Evolutionary conservation across 106 monocot genomes (phyloP), one percentile per base, ranked within the genome.

Genomic region (Dioscorea dumetorum): DNA sequence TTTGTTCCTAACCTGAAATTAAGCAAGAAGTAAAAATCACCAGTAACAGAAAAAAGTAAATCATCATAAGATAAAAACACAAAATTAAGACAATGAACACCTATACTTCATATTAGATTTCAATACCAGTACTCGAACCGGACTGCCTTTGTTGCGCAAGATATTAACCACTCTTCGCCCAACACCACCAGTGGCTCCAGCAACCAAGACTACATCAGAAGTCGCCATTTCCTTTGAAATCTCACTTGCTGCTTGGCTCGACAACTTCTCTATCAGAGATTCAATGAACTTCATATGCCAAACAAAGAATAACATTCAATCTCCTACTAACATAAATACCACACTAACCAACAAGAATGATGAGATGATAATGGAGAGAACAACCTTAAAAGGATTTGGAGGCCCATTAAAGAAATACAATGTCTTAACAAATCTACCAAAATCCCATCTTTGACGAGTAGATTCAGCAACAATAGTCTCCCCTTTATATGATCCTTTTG

Each of bases 111-210:
- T n/a, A 49, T 49, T 35, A 54, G 33, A 41, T 50, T 34, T 62
- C 2, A 11, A 33, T 92, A 99, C 92, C 97, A 99, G 80, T 66
- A 75, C 89, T 71, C 90, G 76, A 56, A 99, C 86, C 48, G 82
- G 78, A 70, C 73, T 58, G 32, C 92, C 95, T 81, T 82, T 89
- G 31, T 87, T 78, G 48, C 81, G 74, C 70, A 99, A 78, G 34
- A 87, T 66, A 57, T 87, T 75, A 18, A 99, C 92, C 50, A 99
- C 87, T 64, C 92, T 92, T 80, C 89, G 73, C 34, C 97, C 97
- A 81, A 99, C 92, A 62, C 97, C 97, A 73, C 92, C 97, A 63
- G 92, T 99, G 23, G 89, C 92, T 71, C 97, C 97, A 82, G 87
- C 70, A 34, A 99, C 97, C 51, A 99, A 73, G 14, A 92, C 70